Conservation (phyloP, 139 green algal genomes). For the Chlamydomonas sphaeroides region DNA sequence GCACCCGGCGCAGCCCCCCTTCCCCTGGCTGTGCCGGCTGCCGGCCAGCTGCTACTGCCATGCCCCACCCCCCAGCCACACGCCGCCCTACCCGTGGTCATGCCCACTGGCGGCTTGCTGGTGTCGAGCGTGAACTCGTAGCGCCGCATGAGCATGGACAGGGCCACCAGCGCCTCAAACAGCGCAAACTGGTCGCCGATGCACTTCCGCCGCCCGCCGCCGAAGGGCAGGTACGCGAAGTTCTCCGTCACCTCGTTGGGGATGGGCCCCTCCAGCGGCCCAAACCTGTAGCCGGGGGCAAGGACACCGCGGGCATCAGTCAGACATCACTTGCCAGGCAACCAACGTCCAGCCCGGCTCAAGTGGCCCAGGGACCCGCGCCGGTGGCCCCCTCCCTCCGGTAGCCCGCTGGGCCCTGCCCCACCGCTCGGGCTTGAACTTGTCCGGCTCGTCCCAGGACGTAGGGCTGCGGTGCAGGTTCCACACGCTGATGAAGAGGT, state of each 20-base stretch:
- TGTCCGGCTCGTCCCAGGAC: conserved; percentile 79
- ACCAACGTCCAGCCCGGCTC: too few species aligned
- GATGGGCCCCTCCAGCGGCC: conserved; percentile 66
- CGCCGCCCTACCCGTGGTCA: conserved; percentile 71
- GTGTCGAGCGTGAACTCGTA: conserved; percentile 82
- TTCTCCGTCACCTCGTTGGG: conserved; percentile 78
- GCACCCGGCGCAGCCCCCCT: not conserved
- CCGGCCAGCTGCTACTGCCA: not conserved
- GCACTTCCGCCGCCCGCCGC: conserved; percentile 85
- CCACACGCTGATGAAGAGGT: conserved; percentile 93
- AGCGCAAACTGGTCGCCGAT: conserved; percentile 93
- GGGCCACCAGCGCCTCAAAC: conserved; percentile 86
- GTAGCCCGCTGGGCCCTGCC: not conserved
- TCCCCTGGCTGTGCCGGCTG: not conserved
- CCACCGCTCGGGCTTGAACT: conserved; percentile 74
- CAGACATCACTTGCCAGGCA: too few species aligned
- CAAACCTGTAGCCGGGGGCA: conserved; percentile 64
- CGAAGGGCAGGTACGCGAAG: conserved; percentile 90
- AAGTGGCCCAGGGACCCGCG: too few species aligned
- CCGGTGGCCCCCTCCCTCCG: not conserved
- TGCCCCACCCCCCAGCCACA: not conserved
- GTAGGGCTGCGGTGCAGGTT: conserved; percentile 83
- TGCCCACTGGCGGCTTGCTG: conserved; percentile 77
- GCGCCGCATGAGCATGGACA: conserved; percentile 86
- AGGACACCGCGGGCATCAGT: too few species aligned